Evolutionary conservation across 257 asterid genomes (phyloP), one percentile per base, ranked within the genome.

Genomic region (Nicotiana paniculata): DNA sequence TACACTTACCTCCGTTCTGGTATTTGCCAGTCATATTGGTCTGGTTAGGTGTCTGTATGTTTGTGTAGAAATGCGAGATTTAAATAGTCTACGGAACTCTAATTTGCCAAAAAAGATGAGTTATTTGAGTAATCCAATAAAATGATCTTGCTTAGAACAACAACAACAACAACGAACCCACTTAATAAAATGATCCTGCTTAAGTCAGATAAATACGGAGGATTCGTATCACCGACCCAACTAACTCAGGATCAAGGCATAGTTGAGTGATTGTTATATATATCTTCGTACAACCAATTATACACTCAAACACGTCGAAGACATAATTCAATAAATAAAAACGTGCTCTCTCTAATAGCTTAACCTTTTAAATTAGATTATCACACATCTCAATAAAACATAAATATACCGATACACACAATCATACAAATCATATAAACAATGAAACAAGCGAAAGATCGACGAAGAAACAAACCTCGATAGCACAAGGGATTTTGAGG

Each of bases 401-500:
- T 9, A 9, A 0, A 43, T 2, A 43, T 43, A 9, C 51, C 12
- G 3, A 43, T 43, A 43, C 51, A 43, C 58, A 53, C 4, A 53
- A 53, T 55, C 61, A 55, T 55, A 17, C 46, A 26, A 58, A 24
- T 58, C 15, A 18, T 76, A 3, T 26, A 17, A 39, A 4, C 16
- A 35, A 33, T 3, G 13, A 24, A 26, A 28, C 4, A 46, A 58
- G 18, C 24, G 24, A 18, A 55, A 53, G 12, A 43, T 43, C 18
- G 43, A 30, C 7, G 2, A 79, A 30, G 16, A 37, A 6, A 30
- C 61, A 39, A 54, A 94, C 98, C 99, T 96, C 98, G 64, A 96
- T 92, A 12, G 93, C 98, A 83, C 91, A 89, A 35, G 97, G 98
- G 81, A 96, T 88, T 87, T 91, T 94, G 84, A 96, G 93, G 87